Conservation (phyloP, 495 filamentous ascomycete species). For the Parachaetomium inaequale region DNA sequence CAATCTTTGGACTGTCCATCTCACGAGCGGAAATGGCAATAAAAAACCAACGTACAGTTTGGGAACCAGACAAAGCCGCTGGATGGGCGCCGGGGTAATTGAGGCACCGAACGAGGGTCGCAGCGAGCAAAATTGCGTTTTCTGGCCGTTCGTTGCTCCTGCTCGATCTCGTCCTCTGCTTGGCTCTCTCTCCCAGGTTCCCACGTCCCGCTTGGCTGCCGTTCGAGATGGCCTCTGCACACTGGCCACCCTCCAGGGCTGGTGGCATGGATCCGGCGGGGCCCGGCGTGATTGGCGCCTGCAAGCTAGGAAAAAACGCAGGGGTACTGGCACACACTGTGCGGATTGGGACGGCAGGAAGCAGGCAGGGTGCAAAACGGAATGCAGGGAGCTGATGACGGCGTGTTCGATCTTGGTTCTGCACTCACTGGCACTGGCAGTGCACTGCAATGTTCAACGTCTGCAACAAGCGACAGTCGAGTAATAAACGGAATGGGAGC, state of each 20-base stretch:
- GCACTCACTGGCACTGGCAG: not conserved
- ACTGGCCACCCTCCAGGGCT: slow-evolving; percentile 1
- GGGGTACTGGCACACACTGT: slow-evolving; percentile 28
- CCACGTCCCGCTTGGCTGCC: not conserved
- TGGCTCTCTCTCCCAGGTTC: not conserved
- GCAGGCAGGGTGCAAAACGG: not conserved
- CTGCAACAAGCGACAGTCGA: not conserved
- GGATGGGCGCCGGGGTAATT: slow-evolving; percentile 21
- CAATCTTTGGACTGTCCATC: slow-evolving; percentile 43
- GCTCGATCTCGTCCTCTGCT: slow-evolving; percentile 16
- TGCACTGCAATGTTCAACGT: not conserved
- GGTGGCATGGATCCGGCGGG: slow-evolving; percentile 17
- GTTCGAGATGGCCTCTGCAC: slow-evolving; percentile 1
- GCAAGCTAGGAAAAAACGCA: slow-evolving; percentile 19
- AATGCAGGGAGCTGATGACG: not conserved
- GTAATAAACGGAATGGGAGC: not conserved
- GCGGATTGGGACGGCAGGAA: slow-evolving; percentile 2
- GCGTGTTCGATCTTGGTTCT: not conserved
- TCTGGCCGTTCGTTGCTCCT: slow-evolving; percentile 17
- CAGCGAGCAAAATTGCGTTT: slow-evolving; percentile 33
- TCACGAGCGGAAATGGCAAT: slow-evolving; percentile 25
- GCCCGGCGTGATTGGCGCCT: slow-evolving; percentile 15
- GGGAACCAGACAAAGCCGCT: slow-evolving; percentile 7
- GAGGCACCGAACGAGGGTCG: slow-evolving; percentile 27
- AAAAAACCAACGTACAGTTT: slow-evolving; percentile 16